A percentile compares a stretch with the other conserved stretches of the same genome.
Evolutionary conservation across 352 stramenopile species (phyloP).

Genomic region (Pythium grandisporangium): DNA sequence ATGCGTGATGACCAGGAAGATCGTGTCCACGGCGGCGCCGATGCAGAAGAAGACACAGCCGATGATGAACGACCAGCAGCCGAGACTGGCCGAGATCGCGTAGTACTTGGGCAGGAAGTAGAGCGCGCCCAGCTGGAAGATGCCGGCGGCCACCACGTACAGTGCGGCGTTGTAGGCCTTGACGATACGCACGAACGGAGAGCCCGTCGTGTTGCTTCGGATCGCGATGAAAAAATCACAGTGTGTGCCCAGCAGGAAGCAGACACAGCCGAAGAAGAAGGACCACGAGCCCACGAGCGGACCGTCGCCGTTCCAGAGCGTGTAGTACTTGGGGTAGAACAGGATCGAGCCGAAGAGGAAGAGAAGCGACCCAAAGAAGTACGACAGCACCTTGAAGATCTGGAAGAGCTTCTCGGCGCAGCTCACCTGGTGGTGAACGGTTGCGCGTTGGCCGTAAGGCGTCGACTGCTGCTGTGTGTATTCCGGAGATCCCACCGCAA

Average conservation of each 20-base stretch:
- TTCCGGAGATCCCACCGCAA: conserved; percentile 8
- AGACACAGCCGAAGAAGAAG: conserved; percentile 66
- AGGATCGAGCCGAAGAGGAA: conserved; percentile 75
- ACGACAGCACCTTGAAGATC: conserved; percentile 34
- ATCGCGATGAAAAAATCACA: conserved; percentile 67
- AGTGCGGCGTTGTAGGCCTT: conserved; percentile 47
- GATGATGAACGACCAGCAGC: conserved; percentile 69
- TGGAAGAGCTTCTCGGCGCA: conserved; percentile 37
- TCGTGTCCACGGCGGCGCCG: conserved; percentile 45
- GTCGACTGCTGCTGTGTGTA: conserved; percentile 19
- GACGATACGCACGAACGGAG: conserved; percentile 32
- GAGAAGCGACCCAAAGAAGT: conserved; percentile 54
- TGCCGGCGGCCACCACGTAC: conserved; percentile 57
- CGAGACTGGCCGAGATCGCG: conserved; percentile 44
- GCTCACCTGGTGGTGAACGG: conserved; percentile 10
- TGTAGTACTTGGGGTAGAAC: conserved; percentile 71
- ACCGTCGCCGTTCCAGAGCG: conserved; percentile 47
- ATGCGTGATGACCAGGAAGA: conserved; percentile 58
- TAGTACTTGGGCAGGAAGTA: conserved; percentile 79
- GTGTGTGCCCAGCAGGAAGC: conserved; percentile 57
- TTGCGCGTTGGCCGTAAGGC: conserved; percentile 13
- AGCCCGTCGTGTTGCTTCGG: conserved; percentile 36
- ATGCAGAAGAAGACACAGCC: conserved; percentile 59
- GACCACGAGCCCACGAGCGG: conserved; percentile 53
- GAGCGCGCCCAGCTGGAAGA: conserved; percentile 70